Evolutionary conservation across 2,329 filamentous ascomycete species (phyloP).

Genomic region (Hawksworthiomyces lignivorus): DNA sequence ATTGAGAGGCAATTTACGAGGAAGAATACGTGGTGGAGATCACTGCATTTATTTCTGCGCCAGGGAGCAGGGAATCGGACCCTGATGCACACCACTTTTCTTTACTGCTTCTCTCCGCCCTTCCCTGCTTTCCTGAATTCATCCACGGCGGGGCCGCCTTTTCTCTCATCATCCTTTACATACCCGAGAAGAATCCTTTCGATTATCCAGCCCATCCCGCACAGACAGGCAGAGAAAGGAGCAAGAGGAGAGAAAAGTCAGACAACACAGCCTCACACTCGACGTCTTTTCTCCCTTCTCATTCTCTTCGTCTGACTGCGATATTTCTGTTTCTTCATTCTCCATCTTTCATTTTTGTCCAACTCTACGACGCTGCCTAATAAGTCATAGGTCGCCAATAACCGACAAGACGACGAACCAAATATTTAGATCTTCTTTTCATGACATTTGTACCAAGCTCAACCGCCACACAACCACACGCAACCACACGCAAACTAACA

Average conservation of each 20-base stretch:
- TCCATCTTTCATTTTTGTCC: no score
- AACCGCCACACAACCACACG: neutral
- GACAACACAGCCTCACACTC: no score
- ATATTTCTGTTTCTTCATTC: no score
- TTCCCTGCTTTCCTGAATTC: neutral
- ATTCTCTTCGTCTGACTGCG: neutral
- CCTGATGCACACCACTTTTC: conserved; percentile 1
- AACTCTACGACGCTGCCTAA: no score
- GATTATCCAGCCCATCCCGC: conserved; percentile 4
- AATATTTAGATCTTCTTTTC: no score
- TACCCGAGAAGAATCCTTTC: neutral
- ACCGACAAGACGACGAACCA: no score
- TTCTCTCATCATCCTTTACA: neutral
- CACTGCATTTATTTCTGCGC: conserved; percentile 2
- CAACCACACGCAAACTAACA: neutral
- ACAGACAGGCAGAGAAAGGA: neutral
- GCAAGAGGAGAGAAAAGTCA: neutral
- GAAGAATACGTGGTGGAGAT: conserved; percentile 1
- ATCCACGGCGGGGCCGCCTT: conserved; percentile 3
- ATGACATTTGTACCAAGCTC: no score
- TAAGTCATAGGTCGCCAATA: no score
- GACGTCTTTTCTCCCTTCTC: neutral
- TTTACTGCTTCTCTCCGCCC: neutral
- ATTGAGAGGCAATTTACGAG: conserved; percentile 3
- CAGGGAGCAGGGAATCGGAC: conserved; percentile 1